Conservation (phyloP, 345 rosid genomes). For the Stellera chamaejasme region DNA sequence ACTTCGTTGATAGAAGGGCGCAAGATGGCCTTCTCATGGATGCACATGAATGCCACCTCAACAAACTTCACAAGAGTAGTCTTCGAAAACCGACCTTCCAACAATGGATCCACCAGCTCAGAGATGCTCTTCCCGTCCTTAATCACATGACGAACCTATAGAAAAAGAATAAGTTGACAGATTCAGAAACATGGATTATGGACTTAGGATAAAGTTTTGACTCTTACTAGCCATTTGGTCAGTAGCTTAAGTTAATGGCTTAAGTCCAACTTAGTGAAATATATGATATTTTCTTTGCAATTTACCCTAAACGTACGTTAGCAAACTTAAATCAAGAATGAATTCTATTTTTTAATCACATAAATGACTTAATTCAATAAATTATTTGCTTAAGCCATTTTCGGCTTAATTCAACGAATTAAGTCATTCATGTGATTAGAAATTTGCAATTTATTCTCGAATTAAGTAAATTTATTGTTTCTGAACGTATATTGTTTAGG, state of each 20-base stretch:
- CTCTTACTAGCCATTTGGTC: not conserved
- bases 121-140: slow-evolving; percentile 14
- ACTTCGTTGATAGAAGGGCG: slow-evolving; percentile 50
- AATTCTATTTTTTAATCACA: no score
- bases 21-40: slow-evolving; percentile 29
- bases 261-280: no score
- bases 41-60: slow-evolving; percentile 45
- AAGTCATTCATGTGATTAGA: no score
- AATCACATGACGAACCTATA: slow-evolving; percentile 31
- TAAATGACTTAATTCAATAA: not conserved
- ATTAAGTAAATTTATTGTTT: no score
- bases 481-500: no score
- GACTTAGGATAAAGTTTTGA: not conserved
- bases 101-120: slow-evolving; percentile 43
- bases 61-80: slow-evolving; percentile 32
- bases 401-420: not conserved
- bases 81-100: slow-evolving; percentile 26
- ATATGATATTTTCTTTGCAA: slow-evolving; percentile 2
- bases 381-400: not conserved
- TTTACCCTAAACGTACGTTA: not conserved
- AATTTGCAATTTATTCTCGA: no score
- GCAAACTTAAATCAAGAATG: not conserved
- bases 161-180: not conserved
- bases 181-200: not conserved
- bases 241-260: not conserved